Base-by-base conservation (phyloP, 805 yeast genomes). In the Kodamaea restingae region DNA sequence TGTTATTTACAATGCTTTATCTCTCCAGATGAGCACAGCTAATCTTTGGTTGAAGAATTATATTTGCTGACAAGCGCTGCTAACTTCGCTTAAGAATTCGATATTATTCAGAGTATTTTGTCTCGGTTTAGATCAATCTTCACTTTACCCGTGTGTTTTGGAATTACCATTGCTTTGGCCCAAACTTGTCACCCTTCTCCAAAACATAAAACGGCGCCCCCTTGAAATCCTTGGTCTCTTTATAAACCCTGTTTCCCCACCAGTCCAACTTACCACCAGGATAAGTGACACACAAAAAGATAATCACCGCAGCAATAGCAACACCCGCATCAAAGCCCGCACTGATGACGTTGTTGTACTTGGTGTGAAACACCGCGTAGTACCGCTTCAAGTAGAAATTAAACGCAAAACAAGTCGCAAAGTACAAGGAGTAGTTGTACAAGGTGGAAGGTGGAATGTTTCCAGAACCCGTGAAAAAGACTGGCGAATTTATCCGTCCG, bases 301-400 rank as follows among this genome's bases (percentile, higher is more conserved):
- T 64, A 37, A 67, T 55, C 48, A 67, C 58, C 4, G 61, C 54
- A 18, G 63, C 57, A 55, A 64, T 61, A 17, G 73, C 43, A n/a
- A 48, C 51, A 4, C 51, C 51, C 2, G 46, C 40, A 31, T 48
- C 51, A 12, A 48, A 41, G 2, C 43, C 51, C 1, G 51, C 51
- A 2, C 48, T 39, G 18, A 48, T 40, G 15, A 48, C 44, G 17
- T 39, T 41, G 30, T 43, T 48, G 31, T 43, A 48, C 33, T 40
- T 40, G 12, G 45, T 36, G 38, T 48, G 51, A 41, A 46, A 46
- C 6, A 34, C 30, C 10, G 38, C 34, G 40, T 40, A 42, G 38
- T 40, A 42, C n/a, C 43, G 35, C 29, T 40, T 39, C 32, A 46
- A 29, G 35, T 43, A 48, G 25, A 50, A 54, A 37, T 48, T 48